Conservation (phyloP, 148 eudicot genomes). For the Vaccinium myrtillus region DNA sequence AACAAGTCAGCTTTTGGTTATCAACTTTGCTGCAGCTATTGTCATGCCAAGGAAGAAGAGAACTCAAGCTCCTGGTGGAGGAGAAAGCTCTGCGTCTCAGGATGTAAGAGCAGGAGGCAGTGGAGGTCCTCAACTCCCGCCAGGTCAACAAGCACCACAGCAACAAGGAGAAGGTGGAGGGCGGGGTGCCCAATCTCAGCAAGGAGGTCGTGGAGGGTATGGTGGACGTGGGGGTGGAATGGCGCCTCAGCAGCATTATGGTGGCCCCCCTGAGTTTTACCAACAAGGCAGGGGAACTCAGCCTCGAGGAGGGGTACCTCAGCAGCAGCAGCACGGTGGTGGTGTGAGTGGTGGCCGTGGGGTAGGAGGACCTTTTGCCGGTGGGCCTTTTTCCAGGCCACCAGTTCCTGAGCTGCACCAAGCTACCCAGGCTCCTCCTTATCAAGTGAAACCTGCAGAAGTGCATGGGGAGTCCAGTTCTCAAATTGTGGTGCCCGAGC, state of each 20-base stretch:
- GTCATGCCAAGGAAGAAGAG: conserved; percentile 88
- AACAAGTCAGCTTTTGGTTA: not conserved
- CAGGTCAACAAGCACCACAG: conserved; percentile 23
- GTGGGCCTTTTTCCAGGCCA: conserved; percentile 57
- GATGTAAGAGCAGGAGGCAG: conserved; percentile 46
- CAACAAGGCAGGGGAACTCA: conserved; percentile 58
- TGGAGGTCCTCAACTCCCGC: conserved; percentile 38
- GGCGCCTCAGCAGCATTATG: conserved; percentile 56
- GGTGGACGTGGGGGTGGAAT: conserved; percentile 52
- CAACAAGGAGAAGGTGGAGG: conserved; percentile 48
- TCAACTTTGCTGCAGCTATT: conserved; percentile 31
- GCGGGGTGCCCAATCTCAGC: conserved; percentile 42
- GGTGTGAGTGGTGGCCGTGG: conserved; percentile 45
- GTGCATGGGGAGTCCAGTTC: conserved; percentile 43
- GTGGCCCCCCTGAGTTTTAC: conserved; percentile 48
- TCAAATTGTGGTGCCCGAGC: conserved; percentile 35
- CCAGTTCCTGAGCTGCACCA: conserved; percentile 97
- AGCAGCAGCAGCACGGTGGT: conserved; percentile 59
- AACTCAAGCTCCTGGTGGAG: conserved; percentile 53
- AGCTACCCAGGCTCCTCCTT: conserved; percentile 75
- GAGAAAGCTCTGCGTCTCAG: conserved; percentile 63
- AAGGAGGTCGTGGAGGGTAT: conserved; percentile 44
- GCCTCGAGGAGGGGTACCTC: conserved; percentile 55
- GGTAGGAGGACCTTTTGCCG: conserved; percentile 48
- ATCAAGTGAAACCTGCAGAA: conserved; percentile 50